Evolutionary conservation across 2,329 filamentous ascomycete genomes (phyloP).

Genomic region (Dryadomyces quercus-mongolicae): DNA sequence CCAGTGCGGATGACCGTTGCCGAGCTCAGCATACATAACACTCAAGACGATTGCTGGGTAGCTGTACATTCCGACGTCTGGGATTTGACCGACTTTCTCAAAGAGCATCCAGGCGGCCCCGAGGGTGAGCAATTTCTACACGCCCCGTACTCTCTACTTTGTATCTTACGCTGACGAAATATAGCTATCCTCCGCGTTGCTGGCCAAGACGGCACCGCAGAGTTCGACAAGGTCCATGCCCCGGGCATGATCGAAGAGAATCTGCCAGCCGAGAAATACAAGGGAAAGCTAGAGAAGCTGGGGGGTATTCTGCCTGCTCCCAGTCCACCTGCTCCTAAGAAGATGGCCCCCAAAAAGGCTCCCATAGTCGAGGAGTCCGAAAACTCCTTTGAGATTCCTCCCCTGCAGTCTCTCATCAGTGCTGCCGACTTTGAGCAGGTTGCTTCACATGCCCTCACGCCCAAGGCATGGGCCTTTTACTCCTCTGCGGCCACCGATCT

Average conservation of each 20-base stretch:
- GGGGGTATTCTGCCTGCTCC: not conserved
- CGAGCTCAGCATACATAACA: slow-evolving; percentile 2
- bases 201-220: slow-evolving; percentile 39
- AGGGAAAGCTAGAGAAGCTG: slow-evolving; percentile 28
- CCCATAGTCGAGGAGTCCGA: slow-evolving; percentile 8
- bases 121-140: not conserved
- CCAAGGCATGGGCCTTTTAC: slow-evolving; percentile 40
- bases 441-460: slow-evolving; percentile 29
- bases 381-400: slow-evolving; percentile 4
- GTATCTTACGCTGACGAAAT: not conserved
- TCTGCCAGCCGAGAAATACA: slow-evolving; percentile 31
- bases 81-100: slow-evolving; percentile 6
- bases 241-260: slow-evolving; percentile 25
- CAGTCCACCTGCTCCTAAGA: no score
- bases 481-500: slow-evolving; percentile 42
- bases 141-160: not conserved
- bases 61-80: slow-evolving; percentile 2
- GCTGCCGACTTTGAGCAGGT: slow-evolving; percentile 36
- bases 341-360: slow-evolving; percentile 16
- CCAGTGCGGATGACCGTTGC: not conserved
- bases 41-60: slow-evolving; percentile 2
- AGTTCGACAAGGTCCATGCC: slow-evolving; percentile 38
- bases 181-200: slow-evolving; percentile 33
- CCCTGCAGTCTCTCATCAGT: slow-evolving; percentile 10
- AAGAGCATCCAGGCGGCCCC: slow-evolving; percentile 4